phyloP scores from a whole-genome alignment of 768 basidiomycete genomes.

The Wakefieldia striispora region DNA sequence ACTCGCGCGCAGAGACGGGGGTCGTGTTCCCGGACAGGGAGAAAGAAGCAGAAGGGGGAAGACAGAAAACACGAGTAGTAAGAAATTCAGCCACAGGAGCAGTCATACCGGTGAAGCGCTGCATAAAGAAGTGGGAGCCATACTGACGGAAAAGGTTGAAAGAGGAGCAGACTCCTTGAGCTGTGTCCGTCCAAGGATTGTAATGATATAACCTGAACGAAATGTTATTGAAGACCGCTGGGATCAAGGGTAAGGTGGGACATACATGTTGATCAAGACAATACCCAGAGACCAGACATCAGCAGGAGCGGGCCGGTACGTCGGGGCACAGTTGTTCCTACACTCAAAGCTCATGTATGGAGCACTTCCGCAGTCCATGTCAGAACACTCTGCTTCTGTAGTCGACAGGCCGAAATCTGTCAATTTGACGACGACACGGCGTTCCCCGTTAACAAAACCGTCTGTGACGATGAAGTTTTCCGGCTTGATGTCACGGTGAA shows the following conservation, averaged over 20 bases:
- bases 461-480: slow-evolving; percentile 98
- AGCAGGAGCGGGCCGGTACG: slow-evolving; percentile 90
- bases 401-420: slow-evolving; percentile 97
- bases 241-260: slow-evolving; percentile 10
- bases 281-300: slow-evolving; percentile 99
- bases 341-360: slow-evolving; percentile 99
- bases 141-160: slow-evolving; percentile 79
- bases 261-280: slow-evolving; percentile 96
- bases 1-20: slow-evolving; percentile 70
- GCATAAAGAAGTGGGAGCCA: slow-evolving; percentile 84
- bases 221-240: not conserved
- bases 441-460: slow-evolving; percentile 64
- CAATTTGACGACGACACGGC: slow-evolving; percentile 93
- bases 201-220: slow-evolving; percentile 84
- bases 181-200: slow-evolving; percentile 97
- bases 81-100: slow-evolving; percentile 83
- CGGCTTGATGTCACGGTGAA: slow-evolving; percentile 98
- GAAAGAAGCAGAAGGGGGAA: slow-evolving; percentile 53
- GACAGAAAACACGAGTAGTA: slow-evolving; percentile 78
- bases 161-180: slow-evolving; percentile 73
- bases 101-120: slow-evolving; percentile 89
- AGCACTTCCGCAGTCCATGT: slow-evolving; percentile 98
- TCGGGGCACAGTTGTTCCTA: slow-evolving; percentile 94
- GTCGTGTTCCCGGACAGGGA: slow-evolving; percentile 19
- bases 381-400: slow-evolving; percentile 80